Base-by-base conservation (phyloP, 306 rosid genomes). In the Adenanthera pavonina region DNA sequence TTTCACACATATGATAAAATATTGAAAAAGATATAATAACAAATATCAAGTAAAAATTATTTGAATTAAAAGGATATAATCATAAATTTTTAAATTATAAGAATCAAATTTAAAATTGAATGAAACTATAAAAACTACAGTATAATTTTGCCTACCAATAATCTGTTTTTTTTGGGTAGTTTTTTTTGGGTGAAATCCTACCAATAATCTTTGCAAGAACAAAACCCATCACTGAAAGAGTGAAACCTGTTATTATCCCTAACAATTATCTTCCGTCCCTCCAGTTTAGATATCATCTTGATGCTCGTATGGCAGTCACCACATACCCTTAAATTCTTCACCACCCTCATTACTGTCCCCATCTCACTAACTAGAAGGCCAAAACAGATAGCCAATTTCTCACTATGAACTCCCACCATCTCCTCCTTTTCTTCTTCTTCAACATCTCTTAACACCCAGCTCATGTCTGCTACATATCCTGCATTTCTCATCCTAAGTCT, bases 401-500 rank as follows among this genome's bases (percentile, higher is more conserved):
- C 90, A 76, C 92, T 89, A 33, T 85, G 90, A 76, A 85, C 81
- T 57, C 84, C 90, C 76, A 81, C 84, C 80, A 83, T 87, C 79
- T 87, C 89, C 79, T 85, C 89, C 80, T 86, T 85, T 76, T 87
- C 92, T 78, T 87, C 89, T 75, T 83, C 91, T 83, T 87, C 90
- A 75, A 89, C 88, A 62, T 87, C 92, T 68, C 82, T 82, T 70
- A 84, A 78, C 30, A 84, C 89, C 70, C 87, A 87, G 66, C 77
- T 84, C 67, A 83, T 81, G 51, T 85, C 88, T 79, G 75, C 62
- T 25, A 82, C 47, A 53, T 85, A 87, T 64, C 89, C 90, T 61
- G 67, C 57, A 73, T 72, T 73, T 72, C 80, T 83, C 81, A 87
- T 78, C 67, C 82, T 89, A 69, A 76, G 74, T 71, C 72, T 77